Evolutionary conservation across 1,284 basidiomycete species (phyloP).

Genomic region (Ceratobasidium sp.): DNA sequence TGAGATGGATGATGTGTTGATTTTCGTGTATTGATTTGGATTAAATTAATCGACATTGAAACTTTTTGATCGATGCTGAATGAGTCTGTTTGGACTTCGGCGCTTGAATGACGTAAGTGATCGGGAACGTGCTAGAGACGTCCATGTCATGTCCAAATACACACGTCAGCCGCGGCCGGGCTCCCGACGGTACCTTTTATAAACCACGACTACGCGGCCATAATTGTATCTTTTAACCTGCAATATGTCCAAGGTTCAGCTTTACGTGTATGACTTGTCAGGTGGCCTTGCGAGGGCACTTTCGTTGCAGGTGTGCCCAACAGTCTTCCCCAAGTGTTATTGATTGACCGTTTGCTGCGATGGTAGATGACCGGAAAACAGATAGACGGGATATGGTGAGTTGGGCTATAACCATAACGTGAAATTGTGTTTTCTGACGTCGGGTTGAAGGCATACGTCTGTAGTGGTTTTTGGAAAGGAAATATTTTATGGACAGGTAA

Average conservation of each 20-base stretch:
- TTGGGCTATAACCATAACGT: constrained; percentile 45
- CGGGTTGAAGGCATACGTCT: constrained; percentile 79
- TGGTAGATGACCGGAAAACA: constrained; percentile 87
- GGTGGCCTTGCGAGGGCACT: constrained; percentile 84
- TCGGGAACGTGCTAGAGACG: constrained; percentile 45
- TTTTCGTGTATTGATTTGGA: too few relatives aligned
- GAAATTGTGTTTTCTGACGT: neutral
- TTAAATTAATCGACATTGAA: constrained; percentile 44
- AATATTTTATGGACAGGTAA: constrained; percentile 82
- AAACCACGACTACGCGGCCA: neutral
- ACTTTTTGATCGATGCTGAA: neutral
- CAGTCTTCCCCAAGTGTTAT: constrained; percentile 81
- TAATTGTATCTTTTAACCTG: neutral
- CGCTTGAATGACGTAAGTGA: constrained; percentile 26
- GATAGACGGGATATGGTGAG: constrained; percentile 89
- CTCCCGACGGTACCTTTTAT: neutral
- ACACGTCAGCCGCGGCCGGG: constrained; percentile 31
- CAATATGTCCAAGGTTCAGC: constrained; percentile 70
- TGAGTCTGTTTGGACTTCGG: neutral
- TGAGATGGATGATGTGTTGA: constrained; percentile 52
- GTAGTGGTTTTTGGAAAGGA: constrained; percentile 89
- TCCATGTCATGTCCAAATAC: too few relatives aligned
- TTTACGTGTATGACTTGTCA: constrained; percentile 93
- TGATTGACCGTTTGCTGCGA: constrained; percentile 74
- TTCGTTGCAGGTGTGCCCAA: constrained; percentile 78